Base-by-base conservation (phyloP, 2,329 filamentous ascomycete species). In the Neonectria punicea region DNA sequence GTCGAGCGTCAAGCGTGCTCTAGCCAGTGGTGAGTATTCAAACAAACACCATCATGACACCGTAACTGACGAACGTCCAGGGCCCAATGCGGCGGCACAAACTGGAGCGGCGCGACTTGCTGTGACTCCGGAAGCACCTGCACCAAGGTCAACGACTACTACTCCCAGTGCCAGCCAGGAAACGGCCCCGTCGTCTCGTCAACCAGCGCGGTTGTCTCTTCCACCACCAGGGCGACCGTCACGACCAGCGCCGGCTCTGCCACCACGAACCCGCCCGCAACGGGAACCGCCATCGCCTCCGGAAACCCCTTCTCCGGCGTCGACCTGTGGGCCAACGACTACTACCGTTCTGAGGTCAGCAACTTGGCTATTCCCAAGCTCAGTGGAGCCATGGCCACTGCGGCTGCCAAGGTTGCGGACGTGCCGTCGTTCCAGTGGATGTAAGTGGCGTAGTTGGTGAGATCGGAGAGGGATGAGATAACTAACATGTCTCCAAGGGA, bases 281-380 rank as follows among this genome's bases (percentile, higher is more conserved):
- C 66, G 28, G 75, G 75, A 34, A 82, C 81, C 1, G 81, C 79
- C 10, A 78, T 78, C 44, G 83, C 80, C 70, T 77, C 83, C 14
- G 88, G 87, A n/a, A 88, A 88, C 78, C 85, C 85, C 14, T 87
- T 85, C 75, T 65, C 74, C 11, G 84, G 82, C 16, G 83, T 86
- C 55, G 75, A 80, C 55, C 78, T 84, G 71, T 87, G 84, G 81
- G 82, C 85, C 73, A 88, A 88, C 77, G 77, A 75, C 60, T 87
- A 83, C 79, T 88, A 88, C 72, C 80, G 83, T n/a, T 84, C 83
- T 18, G 85, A 88, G 75, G 81, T 88, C 61, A 80, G 82, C 60
- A 83, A 75, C 39, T 78, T 84, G 18, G 90, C 90, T 8, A 85
- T 92, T 20, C 90, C 90, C 9, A 87, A 86, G 16, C 78, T 93